Evolutionary conservation across 2,329 filamentous ascomycete species (phyloP).

Genomic region (Penicillium glabrum): DNA sequence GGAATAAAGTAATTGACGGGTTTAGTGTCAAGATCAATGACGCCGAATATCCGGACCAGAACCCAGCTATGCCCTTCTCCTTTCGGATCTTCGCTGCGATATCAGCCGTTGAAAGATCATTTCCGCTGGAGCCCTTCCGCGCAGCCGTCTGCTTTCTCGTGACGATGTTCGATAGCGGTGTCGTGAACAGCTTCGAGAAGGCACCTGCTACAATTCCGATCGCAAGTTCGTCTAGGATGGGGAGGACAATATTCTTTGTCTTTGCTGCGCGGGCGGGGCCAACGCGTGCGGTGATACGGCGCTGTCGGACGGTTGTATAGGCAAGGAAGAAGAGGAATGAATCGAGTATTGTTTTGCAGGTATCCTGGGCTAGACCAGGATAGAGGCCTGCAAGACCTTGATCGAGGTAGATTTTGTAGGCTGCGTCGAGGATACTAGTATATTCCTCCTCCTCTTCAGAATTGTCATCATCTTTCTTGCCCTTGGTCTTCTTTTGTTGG

Average conservation of each 20-base stretch:
- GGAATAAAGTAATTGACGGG: slow-evolving; percentile 79
- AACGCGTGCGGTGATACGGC: slow-evolving; percentile 43
- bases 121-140: slow-evolving; percentile 8
- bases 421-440: slow-evolving; percentile 65
- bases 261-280: slow-evolving; percentile 19
- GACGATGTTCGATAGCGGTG: slow-evolving; percentile 78
- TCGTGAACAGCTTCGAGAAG: slow-evolving; percentile 72
- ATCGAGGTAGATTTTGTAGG: slow-evolving; percentile 66
- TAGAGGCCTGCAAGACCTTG: slow-evolving; percentile 78
- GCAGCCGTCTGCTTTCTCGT: slow-evolving; percentile 72
- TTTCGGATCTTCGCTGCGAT: slow-evolving; percentile 64
- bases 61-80: slow-evolving; percentile 71
- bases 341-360: slow-evolving; percentile 68
- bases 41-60: slow-evolving; percentile 88
- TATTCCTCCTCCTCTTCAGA: slow-evolving; percentile 54
- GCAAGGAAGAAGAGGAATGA: slow-evolving; percentile 85
- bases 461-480: slow-evolving; percentile 50
- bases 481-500: slow-evolving; percentile 55
- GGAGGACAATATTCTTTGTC: slow-evolving; percentile 46
- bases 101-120: slow-evolving; percentile 46
- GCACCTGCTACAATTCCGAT: slow-evolving; percentile 71
- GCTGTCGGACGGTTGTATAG: slow-evolving; percentile 60
- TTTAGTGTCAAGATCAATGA: slow-evolving; percentile 79
- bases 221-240: slow-evolving; percentile 69
- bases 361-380: slow-evolving; percentile 62